Evolutionary conservation across 2,329 filamentous ascomycete species (phyloP), one percentile per base, ranked within the genome.

Genomic region (Ascochyta pisi): DNA sequence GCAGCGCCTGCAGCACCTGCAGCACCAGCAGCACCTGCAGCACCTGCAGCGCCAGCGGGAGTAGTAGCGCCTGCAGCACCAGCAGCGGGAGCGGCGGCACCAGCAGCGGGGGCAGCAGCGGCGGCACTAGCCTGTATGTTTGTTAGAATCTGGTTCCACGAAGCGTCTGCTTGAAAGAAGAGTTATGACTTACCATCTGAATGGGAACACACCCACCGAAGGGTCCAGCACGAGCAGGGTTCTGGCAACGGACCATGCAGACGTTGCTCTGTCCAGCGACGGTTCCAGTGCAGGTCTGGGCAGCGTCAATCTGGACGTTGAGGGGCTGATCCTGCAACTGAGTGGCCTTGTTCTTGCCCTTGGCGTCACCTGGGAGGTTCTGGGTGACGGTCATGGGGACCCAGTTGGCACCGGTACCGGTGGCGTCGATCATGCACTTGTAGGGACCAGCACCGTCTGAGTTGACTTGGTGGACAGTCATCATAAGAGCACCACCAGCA

Each of bases 401-500:
- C 81, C 84, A 87, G 61, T 77, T 70, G 43, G 77, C 68, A 23
- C 81, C 86, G 4, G 85, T 86, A 52, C 78, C 86, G 54, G 86
- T 85, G 51, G 78, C 73, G 66, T 87, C 86, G 69, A 89, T 86
- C 80, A 85, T 85, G 77, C 86, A 88, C 6, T 78, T 82, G 74
- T 87, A 89, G 2, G 86, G 86, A 10, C 87, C 87, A 56, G 84
- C 86, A 54, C 87, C 87, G 62, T 89, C 87, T 34, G 79, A 79
- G 74, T 89, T 89, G 71, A 89, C 85, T 71, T 89, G 86, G 76
- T 88, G 86, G 9, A 89, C 77, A 1, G 85, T 88, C 80, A 89
- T 88, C 63, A 76, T 76, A 57, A 89, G 64, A 51, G 79, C 64
- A 53, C 86, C 87, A 44, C 86, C 86, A 0, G 78, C 65, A 6